Conservation (phyloP, 2,329 filamentous ascomycete species). For the Hypoxylon sp. region DNA sequence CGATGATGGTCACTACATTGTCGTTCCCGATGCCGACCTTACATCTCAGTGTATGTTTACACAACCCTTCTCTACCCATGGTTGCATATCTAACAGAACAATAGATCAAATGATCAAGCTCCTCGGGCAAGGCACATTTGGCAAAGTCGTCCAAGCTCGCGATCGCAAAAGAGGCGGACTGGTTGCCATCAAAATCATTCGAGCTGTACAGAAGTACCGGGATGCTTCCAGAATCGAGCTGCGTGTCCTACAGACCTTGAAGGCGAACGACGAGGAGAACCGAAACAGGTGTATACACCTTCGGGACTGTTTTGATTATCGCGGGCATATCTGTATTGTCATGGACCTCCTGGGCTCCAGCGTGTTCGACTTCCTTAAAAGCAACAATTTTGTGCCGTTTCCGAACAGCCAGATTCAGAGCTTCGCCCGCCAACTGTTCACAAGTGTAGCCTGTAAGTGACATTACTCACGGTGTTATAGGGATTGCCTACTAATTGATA, state of each 20-base stretch:
- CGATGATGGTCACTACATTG: conserved; percentile 96
- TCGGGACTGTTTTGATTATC: conserved; percentile 95
- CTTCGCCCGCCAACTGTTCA: conserved; percentile 95
- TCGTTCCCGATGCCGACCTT: conserved; percentile 85
- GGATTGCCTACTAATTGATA: conserved; percentile 44
- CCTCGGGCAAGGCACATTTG: conserved; percentile 96
- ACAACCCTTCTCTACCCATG: neutral
- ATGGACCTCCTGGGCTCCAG: conserved; percentile 88
- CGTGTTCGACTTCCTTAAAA: conserved; percentile 98
- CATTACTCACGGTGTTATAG: neutral
- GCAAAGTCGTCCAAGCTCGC: conserved; percentile 94
- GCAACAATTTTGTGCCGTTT: conserved; percentile 94
- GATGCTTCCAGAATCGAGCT: conserved; percentile 96
- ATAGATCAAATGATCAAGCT: conserved; percentile 89
- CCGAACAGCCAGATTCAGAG: conserved; percentile 98
- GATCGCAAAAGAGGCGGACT: conserved; percentile 81
- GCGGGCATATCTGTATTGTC: conserved; percentile 92
- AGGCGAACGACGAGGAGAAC: conserved; percentile 91
- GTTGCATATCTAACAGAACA: conserved; percentile 38
- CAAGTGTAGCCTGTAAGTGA: conserved; percentile 94
- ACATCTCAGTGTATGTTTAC: conserved; percentile 85
- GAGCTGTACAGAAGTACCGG: conserved; percentile 97
- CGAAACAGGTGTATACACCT: conserved; percentile 97
- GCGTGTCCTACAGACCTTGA: conserved; percentile 89
- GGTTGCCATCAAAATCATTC: conserved; percentile 97